Conservation (phyloP, 2,329 filamentous ascomycete species). For the Xylaria polymorpha region DNA sequence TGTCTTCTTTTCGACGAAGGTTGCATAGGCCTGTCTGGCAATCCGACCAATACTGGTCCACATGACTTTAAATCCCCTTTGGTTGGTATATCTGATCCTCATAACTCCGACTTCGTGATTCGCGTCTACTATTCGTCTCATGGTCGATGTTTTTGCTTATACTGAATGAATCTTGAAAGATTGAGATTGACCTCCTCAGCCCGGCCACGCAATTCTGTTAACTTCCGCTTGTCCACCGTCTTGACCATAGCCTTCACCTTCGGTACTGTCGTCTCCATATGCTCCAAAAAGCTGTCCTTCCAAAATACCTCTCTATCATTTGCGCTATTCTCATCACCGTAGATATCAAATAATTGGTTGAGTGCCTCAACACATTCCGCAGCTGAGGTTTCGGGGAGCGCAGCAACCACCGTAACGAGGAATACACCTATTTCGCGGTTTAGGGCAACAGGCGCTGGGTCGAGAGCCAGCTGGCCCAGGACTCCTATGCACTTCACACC, state of each 20-base stretch:
- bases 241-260: slow-evolving; percentile 68
- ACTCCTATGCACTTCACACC: slow-evolving; percentile 75
- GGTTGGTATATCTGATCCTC: slow-evolving; percentile 15
- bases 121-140: slow-evolving; percentile 27
- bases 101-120: slow-evolving; percentile 4
- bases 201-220: slow-evolving; percentile 66
- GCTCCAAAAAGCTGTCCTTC: slow-evolving; percentile 68
- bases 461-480: slow-evolving; percentile 70
- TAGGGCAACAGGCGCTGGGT: slow-evolving; percentile 62
- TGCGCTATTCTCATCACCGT: slow-evolving; percentile 68
- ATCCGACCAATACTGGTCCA: background rate
- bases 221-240: slow-evolving; percentile 69
- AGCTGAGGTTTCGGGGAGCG: slow-evolving; percentile 62
- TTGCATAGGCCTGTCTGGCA: slow-evolving; percentile 1
- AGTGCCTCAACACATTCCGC: slow-evolving; percentile 72
- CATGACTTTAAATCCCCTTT: slow-evolving; percentile 1
- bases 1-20: slow-evolving; percentile 4
- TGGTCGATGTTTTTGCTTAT: slow-evolving; percentile 70
- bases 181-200: slow-evolving; percentile 72
- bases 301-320: slow-evolving; percentile 74
- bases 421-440: slow-evolving; percentile 75
- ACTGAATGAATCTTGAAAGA: slow-evolving; percentile 69
- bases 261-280: slow-evolving; percentile 65
- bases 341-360: slow-evolving; percentile 75
- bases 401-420: slow-evolving; percentile 65